Conservation (phyloP, 2,329 filamentous ascomycete species). For the Huntiella bhutanensis region DNA sequence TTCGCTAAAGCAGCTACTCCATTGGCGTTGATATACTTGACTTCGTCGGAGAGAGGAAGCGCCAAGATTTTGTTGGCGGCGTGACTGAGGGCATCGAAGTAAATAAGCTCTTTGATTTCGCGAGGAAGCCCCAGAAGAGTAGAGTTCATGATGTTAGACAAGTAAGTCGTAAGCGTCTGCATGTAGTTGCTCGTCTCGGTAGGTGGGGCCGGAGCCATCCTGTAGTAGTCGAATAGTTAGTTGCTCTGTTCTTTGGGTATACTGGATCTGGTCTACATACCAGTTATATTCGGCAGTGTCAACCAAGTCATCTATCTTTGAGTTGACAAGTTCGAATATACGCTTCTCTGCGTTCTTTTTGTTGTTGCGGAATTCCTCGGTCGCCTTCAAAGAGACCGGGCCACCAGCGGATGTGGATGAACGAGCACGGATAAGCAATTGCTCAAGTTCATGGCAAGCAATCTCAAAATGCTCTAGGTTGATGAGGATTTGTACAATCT, state of each 20-base stretch:
- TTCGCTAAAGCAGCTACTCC: slow-evolving; percentile 63
- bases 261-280: slow-evolving; percentile 21
- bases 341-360: slow-evolving; percentile 95
- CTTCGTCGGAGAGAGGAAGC: slow-evolving; percentile 57
- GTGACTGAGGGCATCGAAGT: slow-evolving; percentile 88
- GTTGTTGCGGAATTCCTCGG: slow-evolving; percentile 67
- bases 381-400: slow-evolving; percentile 62
- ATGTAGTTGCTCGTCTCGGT: slow-evolving; percentile 80
- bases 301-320: slow-evolving; percentile 92
- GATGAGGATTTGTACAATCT: slow-evolving; percentile 96
- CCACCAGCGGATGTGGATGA: slow-evolving; percentile 67
- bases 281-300: slow-evolving; percentile 97
- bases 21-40: slow-evolving; percentile 73
- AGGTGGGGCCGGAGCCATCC: slow-evolving; percentile 37
- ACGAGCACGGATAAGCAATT: slow-evolving; percentile 65
- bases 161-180: slow-evolving; percentile 78
- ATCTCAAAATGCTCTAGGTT: slow-evolving; percentile 94
- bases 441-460: slow-evolving; percentile 77
- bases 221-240: slow-evolving; percentile 14
- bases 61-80: slow-evolving; percentile 69
- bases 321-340: slow-evolving; percentile 96
- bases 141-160: slow-evolving; percentile 91
- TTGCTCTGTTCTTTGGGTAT: background rate
- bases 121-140: slow-evolving; percentile 83
- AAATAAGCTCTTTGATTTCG: slow-evolving; percentile 93